Evolutionary conservation across 1,284 basidiomycete genomes (phyloP).

Genomic region (Ustilago cynodontis): DNA sequence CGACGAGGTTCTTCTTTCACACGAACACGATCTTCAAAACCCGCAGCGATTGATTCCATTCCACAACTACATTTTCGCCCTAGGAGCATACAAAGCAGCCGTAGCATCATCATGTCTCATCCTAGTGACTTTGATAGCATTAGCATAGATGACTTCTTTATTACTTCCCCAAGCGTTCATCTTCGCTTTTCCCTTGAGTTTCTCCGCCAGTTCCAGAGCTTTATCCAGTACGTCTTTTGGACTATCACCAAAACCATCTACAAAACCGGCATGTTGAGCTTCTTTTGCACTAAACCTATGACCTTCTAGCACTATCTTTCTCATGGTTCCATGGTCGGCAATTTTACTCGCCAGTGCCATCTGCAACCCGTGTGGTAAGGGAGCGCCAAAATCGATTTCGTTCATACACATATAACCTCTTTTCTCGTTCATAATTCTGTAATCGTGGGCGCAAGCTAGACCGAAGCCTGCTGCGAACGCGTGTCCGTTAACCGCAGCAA

Average conservation of each 20-base stretch:
- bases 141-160: conserved; percentile 70
- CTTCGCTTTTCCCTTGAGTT: conserved; percentile 71
- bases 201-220: conserved; percentile 71
- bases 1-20: too few species aligned
- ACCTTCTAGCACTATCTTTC: conserved; percentile 85
- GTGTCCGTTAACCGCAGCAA: conserved; percentile 92
- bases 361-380: conserved; percentile 69
- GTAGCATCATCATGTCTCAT: conserved; percentile 42
- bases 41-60: too few species aligned
- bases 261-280: conserved; percentile 77
- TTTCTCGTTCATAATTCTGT: conserved; percentile 87
- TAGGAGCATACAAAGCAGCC: conserved; percentile 16
- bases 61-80: conserved; percentile 41
- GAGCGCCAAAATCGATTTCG: conserved; percentile 73
- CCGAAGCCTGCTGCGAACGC: conserved; percentile 88
- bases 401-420: conserved; percentile 92
- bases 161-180: conserved; percentile 73
- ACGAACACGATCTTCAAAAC: too few species aligned
- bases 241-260: conserved; percentile 78
- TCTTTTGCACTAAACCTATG: conserved; percentile 83
- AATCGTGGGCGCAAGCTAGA: conserved; percentile 85
- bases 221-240: conserved; percentile 75
- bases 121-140: conserved; percentile 32
- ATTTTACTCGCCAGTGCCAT: conserved; percentile 79
- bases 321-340: conserved; percentile 75